phyloP scores from a whole-genome alignment of 352 stramenopile genomes.

The Detonula confervacea region DNA sequence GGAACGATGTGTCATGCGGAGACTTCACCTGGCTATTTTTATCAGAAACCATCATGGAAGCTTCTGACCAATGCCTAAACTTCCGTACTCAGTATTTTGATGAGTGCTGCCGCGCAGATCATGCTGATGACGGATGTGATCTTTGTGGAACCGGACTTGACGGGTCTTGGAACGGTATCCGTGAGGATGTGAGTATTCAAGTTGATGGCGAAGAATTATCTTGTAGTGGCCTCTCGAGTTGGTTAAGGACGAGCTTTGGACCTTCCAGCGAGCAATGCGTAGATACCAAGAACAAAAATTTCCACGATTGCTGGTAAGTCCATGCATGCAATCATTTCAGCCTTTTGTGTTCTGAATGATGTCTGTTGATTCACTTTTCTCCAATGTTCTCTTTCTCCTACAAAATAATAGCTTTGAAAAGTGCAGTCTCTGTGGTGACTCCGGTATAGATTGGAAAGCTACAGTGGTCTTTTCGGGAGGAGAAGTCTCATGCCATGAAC shows the following conservation, averaged over 20 bases:
- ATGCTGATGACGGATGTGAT: constrained; percentile 28
- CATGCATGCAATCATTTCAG: neutral
- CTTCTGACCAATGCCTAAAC: neutral
- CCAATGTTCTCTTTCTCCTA: neutral
- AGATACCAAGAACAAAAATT: constrained; percentile 23
- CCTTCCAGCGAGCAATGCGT: constrained; percentile 23
- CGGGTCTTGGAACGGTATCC: constrained; percentile 13
- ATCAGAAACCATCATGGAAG: neutral
- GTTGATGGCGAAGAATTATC: constrained; percentile 32
- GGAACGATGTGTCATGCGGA: neutral
- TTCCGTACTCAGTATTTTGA: constrained; percentile 9
- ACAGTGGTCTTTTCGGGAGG: constrained; percentile 39
- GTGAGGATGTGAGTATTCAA: constrained; percentile 10
- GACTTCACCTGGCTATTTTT: constrained; percentile 5
- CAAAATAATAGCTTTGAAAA: constrained; percentile 34
- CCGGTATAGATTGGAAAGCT: constrained; percentile 31
- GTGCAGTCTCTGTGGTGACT: constrained; percentile 52
- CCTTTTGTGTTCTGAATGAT: neutral
- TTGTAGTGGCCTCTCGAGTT: constrained; percentile 29
- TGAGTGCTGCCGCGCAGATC: neutral
- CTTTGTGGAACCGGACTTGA: constrained; percentile 29
- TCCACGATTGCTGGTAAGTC: constrained; percentile 39
- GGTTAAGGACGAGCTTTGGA: constrained; percentile 31
- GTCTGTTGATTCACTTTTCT: neutral
- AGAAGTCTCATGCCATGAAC: constrained; percentile 46